phyloP scores from a whole-genome alignment of 352 stramenopile genomes.

The Peronospora tabacina region DNA sequence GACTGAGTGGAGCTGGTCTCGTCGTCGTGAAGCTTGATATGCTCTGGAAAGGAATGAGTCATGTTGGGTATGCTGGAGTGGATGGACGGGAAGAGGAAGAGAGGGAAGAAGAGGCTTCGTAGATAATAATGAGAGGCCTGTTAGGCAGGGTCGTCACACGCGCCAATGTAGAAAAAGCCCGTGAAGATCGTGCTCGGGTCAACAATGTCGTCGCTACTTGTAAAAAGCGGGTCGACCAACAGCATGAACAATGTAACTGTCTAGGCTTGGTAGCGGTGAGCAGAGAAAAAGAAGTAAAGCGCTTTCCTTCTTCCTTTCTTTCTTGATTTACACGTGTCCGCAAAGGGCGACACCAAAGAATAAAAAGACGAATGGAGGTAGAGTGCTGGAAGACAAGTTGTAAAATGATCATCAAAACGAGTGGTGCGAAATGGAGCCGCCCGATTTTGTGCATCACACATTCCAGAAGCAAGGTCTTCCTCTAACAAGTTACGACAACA shows the following conservation, averaged over 20 bases:
- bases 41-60: constrained; percentile 54
- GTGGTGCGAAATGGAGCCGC: constrained; percentile 24
- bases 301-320: constrained; percentile 20
- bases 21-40: constrained; percentile 57
- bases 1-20: constrained; percentile 72
- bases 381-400: constrained; percentile 17
- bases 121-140: constrained; percentile 22
- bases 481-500: background rate
- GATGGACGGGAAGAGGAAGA: background rate
- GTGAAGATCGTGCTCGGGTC: constrained; percentile 84
- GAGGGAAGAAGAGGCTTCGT: background rate
- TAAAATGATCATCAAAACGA: constrained; percentile 21
- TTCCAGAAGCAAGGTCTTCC: constrained; percentile 2
- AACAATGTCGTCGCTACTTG: constrained; percentile 81
- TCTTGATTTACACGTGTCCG: constrained; percentile 4
- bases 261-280: constrained; percentile 13
- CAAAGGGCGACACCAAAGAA: too few species aligned
- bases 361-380: background rate
- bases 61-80: constrained; percentile 11
- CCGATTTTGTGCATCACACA: constrained; percentile 5
- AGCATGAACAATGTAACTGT: constrained; percentile 63
- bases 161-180: constrained; percentile 87
- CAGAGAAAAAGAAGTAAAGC: constrained; percentile 10
- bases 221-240: constrained; percentile 62
- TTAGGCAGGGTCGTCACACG: constrained; percentile 86